phyloP scores from a whole-genome alignment of 179 eudicot species.

The Silene noctiflora region DNA sequence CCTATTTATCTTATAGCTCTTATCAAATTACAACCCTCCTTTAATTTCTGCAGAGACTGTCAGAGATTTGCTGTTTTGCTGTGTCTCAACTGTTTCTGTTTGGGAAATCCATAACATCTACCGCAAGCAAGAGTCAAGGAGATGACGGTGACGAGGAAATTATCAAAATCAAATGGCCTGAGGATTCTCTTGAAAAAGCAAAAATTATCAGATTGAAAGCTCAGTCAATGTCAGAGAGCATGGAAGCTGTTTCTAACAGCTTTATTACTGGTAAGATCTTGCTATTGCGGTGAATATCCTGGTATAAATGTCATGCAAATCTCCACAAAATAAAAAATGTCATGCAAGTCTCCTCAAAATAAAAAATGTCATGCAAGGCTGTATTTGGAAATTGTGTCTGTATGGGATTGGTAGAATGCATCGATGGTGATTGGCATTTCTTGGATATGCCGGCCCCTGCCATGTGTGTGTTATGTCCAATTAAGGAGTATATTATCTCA shows the following conservation, averaged over 20 bases:
- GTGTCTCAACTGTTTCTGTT: conserved; percentile 79
- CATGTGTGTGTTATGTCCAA: not conserved
- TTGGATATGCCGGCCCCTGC: not conserved
- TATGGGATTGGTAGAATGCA: not conserved
- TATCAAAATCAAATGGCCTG: conserved; percentile 72
- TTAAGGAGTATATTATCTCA: not conserved
- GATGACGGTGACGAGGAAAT: conserved; percentile 46
- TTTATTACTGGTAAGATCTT: conserved; percentile 66
- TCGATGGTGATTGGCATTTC: not conserved
- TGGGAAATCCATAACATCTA: conserved; percentile 76
- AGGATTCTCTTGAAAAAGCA: conserved; percentile 84
- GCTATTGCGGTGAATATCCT: not conserved
- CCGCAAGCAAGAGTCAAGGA: conserved; percentile 56
- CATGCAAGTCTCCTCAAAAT: no score
- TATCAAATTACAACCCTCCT: not conserved
- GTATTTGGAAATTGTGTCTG: no score
- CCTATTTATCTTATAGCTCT: conserved; percentile 1
- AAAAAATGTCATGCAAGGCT: no score
- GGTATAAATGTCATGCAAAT: no score
- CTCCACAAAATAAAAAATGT: no score
- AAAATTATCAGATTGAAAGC: conserved; percentile 68
- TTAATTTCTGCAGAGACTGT: conserved; percentile 60
- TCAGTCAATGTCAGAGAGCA: conserved; percentile 60
- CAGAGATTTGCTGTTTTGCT: conserved; percentile 89
- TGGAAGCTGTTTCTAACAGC: conserved; percentile 80